Evolutionary conservation across 2,329 filamentous ascomycete genomes (phyloP).

Genomic region (Domatiomyces globalis): DNA sequence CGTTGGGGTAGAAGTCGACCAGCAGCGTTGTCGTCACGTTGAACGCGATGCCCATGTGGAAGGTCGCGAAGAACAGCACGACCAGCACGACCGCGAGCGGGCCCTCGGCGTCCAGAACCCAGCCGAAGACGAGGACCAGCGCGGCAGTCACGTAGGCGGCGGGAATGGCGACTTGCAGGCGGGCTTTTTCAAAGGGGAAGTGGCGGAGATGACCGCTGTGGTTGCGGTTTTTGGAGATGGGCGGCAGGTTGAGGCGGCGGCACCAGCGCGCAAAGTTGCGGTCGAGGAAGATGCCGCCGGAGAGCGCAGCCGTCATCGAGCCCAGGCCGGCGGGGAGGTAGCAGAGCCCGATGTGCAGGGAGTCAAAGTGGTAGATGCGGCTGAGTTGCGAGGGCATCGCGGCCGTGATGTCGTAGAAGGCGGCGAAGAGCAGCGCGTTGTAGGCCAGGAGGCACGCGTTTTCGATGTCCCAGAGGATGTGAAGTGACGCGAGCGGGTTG

Average conservation of each 20-base stretch:
- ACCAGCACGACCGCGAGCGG: constrained; percentile 23
- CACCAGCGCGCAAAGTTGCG: constrained; percentile 61
- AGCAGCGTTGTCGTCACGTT: constrained; percentile 35
- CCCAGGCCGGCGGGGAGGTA: constrained; percentile 22
- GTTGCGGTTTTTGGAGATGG: no score
- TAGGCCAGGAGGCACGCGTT: constrained; percentile 25
- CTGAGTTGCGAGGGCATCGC: constrained; percentile 34
- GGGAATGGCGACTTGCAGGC: constrained; percentile 23
- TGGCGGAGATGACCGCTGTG: constrained; percentile 32
- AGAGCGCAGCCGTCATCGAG: constrained; percentile 17
- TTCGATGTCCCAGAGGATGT: constrained; percentile 26
- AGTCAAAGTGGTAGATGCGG: constrained; percentile 33
- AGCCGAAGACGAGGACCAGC: constrained; percentile 25
- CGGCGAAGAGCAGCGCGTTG: constrained; percentile 33
- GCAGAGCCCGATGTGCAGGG: constrained; percentile 33
- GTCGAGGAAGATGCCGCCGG: constrained; percentile 43
- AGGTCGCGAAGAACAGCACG: constrained; percentile 25
- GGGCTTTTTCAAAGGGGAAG: constrained; percentile 37
- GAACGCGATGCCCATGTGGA: constrained; percentile 28
- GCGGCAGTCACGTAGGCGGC: constrained; percentile 19
- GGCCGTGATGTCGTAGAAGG: constrained; percentile 35
- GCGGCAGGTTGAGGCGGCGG: constrained; percentile 41
- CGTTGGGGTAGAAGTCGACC: constrained; percentile 37
- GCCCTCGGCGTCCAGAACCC: constrained; percentile 24
- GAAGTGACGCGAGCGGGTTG: constrained; percentile 31